These are phyloP conservation scores for Podospora comata DNA, from an alignment of 495 filamentous ascomycete species.

Conservation along the genomic window DNA sequence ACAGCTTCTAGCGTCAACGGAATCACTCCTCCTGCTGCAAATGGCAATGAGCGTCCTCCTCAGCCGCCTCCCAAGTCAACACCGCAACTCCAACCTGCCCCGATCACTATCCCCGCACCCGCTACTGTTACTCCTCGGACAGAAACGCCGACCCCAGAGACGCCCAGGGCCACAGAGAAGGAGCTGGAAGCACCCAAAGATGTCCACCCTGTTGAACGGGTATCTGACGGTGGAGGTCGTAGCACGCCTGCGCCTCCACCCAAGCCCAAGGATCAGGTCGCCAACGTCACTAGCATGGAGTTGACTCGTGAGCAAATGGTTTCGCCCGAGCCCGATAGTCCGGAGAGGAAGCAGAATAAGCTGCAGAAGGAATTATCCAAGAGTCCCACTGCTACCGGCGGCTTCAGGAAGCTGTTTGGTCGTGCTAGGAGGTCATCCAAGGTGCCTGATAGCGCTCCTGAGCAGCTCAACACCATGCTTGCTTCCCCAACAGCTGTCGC, in stretches of 20 bases:
- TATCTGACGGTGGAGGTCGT: conserved; percentile 27
- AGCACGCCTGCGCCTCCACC: conserved; percentile 41
- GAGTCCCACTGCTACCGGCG: conserved; percentile 32
- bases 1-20: conserved; percentile 34
- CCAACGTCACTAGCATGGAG: conserved; percentile 37
- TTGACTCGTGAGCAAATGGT: conserved; percentile 40
- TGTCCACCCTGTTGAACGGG: conserved; percentile 39
- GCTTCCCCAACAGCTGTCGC: conserved; percentile 23
- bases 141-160: conserved; percentile 23
- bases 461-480: conserved; percentile 39
- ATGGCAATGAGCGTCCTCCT: conserved; percentile 31
- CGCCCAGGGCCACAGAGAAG: conserved; percentile 30
- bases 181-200: conserved; percentile 33
- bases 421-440: conserved; percentile 56
- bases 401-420: conserved; percentile 63
- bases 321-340: conserved; percentile 47
- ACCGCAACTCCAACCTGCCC: conserved; percentile 22
- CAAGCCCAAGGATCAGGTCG: conserved; percentile 37
- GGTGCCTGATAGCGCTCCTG: conserved; percentile 47
- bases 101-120: conserved; percentile 14
- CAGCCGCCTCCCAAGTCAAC: conserved; percentile 37
- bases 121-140: conserved; percentile 15
- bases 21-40: conserved; percentile 21
- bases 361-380: conserved; percentile 56
- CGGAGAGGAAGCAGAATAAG: conserved; percentile 52